phyloP scores from a whole-genome alignment of 2,329 filamentous ascomycete species.

The Hymenoscyphus linearis region DNA sequence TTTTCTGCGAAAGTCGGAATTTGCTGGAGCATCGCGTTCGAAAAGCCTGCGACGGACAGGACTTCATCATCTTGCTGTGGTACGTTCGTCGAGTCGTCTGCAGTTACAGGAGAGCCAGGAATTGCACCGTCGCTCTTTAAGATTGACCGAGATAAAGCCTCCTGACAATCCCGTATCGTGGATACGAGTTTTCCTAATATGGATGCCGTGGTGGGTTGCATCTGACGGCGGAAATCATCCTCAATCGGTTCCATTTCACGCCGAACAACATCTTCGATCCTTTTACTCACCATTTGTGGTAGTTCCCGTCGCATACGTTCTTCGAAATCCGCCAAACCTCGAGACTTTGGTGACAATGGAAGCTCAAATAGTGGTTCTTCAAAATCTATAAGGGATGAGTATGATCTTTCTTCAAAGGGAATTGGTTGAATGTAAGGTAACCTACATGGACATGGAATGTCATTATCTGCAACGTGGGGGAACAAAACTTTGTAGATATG shows the following conservation, averaged over 20 bases:
- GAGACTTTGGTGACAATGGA: slow-evolving; percentile 10
- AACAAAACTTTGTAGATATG: not conserved
- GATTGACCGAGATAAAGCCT: slow-evolving; percentile 8
- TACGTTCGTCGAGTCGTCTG: not conserved
- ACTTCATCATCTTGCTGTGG: not conserved
- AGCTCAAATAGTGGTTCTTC: slow-evolving; percentile 9
- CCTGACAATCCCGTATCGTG: slow-evolving; percentile 14
- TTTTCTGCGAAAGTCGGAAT: not conserved
- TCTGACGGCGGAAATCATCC: slow-evolving; percentile 9
- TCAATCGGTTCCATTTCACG: slow-evolving; percentile 12
- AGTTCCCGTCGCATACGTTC: slow-evolving; percentile 15
- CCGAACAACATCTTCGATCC: slow-evolving; percentile 8
- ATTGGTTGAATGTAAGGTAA: no score
- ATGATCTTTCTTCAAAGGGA: no score
- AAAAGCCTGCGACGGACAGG: not conserved
- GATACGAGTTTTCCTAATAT: slow-evolving; percentile 10
- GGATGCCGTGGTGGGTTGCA: slow-evolving; percentile 9
- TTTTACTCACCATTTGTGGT: slow-evolving; percentile 11
- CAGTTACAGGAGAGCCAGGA: not conserved
- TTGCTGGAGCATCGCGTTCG: not conserved
- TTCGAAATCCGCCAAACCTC: slow-evolving; percentile 15
- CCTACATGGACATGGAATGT: not conserved
- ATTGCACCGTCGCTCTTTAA: not conserved
- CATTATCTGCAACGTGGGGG: not conserved
- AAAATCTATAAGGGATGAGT: no score